phyloP scores from a whole-genome alignment of 139 green algal species.

The Tetratostichococcus sp. region DNA sequence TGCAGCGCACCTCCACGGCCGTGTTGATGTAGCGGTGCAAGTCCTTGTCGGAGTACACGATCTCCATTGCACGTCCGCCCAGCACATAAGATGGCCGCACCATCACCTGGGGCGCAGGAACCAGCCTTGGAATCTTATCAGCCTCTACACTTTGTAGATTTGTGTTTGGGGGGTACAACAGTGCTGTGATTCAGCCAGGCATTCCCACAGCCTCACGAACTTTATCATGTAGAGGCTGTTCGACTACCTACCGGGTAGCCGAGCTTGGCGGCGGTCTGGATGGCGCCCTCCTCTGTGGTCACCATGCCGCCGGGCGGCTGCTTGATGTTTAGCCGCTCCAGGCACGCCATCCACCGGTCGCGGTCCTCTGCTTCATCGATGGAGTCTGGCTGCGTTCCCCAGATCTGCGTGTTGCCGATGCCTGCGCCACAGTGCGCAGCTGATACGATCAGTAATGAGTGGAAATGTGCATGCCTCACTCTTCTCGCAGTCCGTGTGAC shows the following conservation, averaged over 20 bases:
- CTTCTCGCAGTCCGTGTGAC: too few species aligned
- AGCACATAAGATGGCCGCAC: slow-evolving; percentile 96
- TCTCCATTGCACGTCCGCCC: slow-evolving; percentile 97
- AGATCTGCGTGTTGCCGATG: slow-evolving; percentile 85
- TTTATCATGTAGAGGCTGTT: too few species aligned
- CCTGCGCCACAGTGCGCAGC: slow-evolving; percentile 32
- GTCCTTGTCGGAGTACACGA: slow-evolving; percentile 85
- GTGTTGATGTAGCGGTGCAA: slow-evolving; percentile 70
- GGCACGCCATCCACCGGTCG: slow-evolving; percentile 69
- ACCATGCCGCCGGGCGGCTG: slow-evolving; percentile 68
- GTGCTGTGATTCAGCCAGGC: too few species aligned
- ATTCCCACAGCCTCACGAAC: too few species aligned
- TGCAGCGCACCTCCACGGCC: slow-evolving; percentile 43
- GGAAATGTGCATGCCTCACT: too few species aligned
- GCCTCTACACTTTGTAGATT: too few species aligned
- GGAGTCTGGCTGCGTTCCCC: slow-evolving; percentile 90
- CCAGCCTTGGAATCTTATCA: too few species aligned
- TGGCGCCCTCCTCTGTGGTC: slow-evolving; percentile 66
- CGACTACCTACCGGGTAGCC: slow-evolving; percentile 72
- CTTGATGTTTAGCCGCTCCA: slow-evolving; percentile 78
- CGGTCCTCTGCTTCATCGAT: slow-evolving; percentile 98
- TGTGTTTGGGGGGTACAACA: too few species aligned
- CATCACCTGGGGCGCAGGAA: slow-evolving; percentile 59
- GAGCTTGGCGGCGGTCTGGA: slow-evolving; percentile 70
- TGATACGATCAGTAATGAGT: too few species aligned